These are phyloP conservation scores for Talaromyces amestolkiae DNA, from an alignment of 2,329 filamentous ascomycete genomes.

Conservation along the genomic window DNA sequence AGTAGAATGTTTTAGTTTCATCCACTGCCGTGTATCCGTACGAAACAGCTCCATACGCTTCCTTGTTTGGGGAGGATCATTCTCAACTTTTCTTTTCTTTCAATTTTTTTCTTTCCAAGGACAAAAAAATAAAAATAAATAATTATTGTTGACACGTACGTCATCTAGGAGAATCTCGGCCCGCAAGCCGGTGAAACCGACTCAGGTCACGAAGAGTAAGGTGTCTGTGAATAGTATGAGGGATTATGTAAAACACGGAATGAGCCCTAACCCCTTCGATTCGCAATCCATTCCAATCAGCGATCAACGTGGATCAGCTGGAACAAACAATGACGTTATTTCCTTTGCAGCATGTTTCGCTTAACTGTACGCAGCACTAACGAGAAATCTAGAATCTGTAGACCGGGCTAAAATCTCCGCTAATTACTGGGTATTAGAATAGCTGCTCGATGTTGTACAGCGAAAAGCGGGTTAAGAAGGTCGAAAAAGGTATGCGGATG, in stretches of 20 bases:
- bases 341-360: background rate
- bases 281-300: conserved; percentile 5
- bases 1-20: background rate
- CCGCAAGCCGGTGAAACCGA: background rate
- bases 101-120: too few species aligned
- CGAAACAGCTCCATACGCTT: background rate
- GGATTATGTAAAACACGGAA: conserved; percentile 3
- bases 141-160: background rate
- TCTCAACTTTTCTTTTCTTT: background rate
- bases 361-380: too few species aligned
- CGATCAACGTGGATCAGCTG: conserved; percentile 2
- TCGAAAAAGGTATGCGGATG: background rate
- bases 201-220: too few species aligned
- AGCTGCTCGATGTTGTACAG: conserved; percentile 1
- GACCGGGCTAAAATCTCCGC: background rate
- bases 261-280: background rate
- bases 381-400: background rate
- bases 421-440: background rate
- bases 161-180: background rate
- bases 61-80: background rate
- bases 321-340: conserved; percentile 8
- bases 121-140: background rate
- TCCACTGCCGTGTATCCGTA: background rate
- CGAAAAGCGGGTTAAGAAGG: background rate
- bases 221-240: background rate